Base-by-base conservation (phyloP, 768 basidiomycete genomes). In the Porpolomopsis calyptriformis region DNA sequence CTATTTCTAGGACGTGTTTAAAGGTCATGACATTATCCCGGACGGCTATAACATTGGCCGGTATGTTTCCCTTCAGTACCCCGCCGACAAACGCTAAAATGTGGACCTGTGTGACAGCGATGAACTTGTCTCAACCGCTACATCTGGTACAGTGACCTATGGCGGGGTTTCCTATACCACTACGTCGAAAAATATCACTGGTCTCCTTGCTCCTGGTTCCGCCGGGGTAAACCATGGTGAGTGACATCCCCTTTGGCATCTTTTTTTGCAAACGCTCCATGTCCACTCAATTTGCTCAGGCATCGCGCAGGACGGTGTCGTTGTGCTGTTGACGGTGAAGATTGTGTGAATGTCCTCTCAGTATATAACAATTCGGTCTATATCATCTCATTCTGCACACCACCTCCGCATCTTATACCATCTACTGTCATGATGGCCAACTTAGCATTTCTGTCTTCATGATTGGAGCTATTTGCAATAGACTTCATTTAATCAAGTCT, bases 181-280 rank as follows among this genome's bases (percentile, higher is more conserved):
- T 0, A 61, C 58, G 1, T 68, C 64, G 7, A 45, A 66, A 53
- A 72, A 71, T 40, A 40, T 82, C 20, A 72, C 72, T 2, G 78
- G 77, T 3, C 64, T 84, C 20, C 67, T 83, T 49, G 54, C 72
- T 3, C 51, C 73, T 5, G 81, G 82, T 3, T 60, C 66, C 22
- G 40, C 56, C 1, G 76, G 78, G 64, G 25, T 42, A 11, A 42
- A 42, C 25, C 41, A 42, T 20, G 23, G 41, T 42, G 16, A 6
- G 41, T 41, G 16, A 6, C 16, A 5, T 20, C 14, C 12, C 11
- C 16, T 41, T 26, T 24, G 16, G 10, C n/a, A 10, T 14, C 6
- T 42, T 29, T 11, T 11, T 24, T 26, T 4, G 24, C 2, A 19
- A 18, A 40, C 16, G 12, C 12, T 18, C 16, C 41, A 2, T 26